Evolutionary conservation across 306 rosid genomes (phyloP).

Genomic region (Vigna radiata): DNA sequence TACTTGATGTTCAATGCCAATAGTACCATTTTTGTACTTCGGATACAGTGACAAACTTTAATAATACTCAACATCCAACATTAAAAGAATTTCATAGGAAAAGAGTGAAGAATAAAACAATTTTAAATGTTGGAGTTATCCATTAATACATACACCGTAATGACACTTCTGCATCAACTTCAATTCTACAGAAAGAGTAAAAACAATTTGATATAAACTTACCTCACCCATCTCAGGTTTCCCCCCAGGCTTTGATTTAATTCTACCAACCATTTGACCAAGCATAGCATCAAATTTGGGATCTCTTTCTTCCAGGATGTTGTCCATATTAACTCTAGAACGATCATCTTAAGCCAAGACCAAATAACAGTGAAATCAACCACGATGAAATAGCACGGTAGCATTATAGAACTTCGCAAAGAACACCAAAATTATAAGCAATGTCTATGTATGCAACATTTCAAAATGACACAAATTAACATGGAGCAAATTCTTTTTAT

Average conservation of each 20-base stretch:
- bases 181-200: conserved; percentile 5
- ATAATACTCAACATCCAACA: conserved; percentile 1
- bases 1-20: conserved; percentile 1
- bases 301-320: conserved; percentile 78
- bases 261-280: conserved; percentile 85
- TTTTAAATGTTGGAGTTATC: background rate
- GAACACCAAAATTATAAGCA: conserved; percentile 21
- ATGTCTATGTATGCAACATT: background rate
- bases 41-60: conserved; percentile 21
- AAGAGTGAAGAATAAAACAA: conserved; percentile 5
- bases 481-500: background rate
- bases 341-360: conserved; percentile 57
- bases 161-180: conserved; percentile 19
- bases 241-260: conserved; percentile 84
- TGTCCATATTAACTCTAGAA: conserved; percentile 55
- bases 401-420: conserved; percentile 33
- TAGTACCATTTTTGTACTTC: conserved; percentile 4
- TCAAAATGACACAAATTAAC: conserved; percentile 24
- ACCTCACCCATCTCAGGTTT: conserved; percentile 97
- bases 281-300: conserved; percentile 88
- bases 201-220: conserved; percentile 45
- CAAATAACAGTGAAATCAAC: conserved; percentile 46
- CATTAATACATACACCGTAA: background rate
- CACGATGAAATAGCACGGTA: conserved; percentile 15
- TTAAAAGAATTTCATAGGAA: conserved; percentile 11